Evolutionary conservation across 176 grass and related monocot species (phyloP).

Genomic region (Musa troglodytarum): DNA sequence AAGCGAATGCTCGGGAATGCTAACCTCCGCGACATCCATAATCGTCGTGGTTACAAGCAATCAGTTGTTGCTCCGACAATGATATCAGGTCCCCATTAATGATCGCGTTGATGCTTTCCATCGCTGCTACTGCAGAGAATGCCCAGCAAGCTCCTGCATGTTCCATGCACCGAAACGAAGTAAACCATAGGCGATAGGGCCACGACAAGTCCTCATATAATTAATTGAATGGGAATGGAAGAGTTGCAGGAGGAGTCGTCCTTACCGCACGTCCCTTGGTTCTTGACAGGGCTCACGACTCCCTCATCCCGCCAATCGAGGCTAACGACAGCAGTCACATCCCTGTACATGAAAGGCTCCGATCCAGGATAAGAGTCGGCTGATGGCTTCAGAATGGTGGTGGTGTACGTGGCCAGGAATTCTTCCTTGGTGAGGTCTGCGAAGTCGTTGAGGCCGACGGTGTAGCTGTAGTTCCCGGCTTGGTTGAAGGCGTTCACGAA

Average conservation of each 20-base stretch:
- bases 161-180: too few species aligned
- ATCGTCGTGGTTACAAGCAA: constrained; percentile 40
- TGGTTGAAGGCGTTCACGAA: neutral
- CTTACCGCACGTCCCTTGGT: too few species aligned
- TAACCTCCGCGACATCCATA: constrained; percentile 27
- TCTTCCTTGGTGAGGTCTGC: constrained; percentile 67
- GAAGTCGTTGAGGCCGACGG: constrained; percentile 64
- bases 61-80: constrained; percentile 40
- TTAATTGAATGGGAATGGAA: too few species aligned
- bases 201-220: too few species aligned
- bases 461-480: neutral
- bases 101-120: constrained; percentile 37
- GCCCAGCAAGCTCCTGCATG: constrained; percentile 35
- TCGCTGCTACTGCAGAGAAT: constrained; percentile 32
- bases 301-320: too few species aligned
- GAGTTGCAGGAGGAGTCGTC: too few species aligned
- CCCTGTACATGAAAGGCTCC: too few species aligned
- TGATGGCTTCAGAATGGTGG: neutral
- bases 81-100: constrained; percentile 17
- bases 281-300: too few species aligned
- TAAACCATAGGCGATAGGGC: too few species aligned
- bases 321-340: too few species aligned
- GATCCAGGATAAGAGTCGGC: neutral
- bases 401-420: neutral
- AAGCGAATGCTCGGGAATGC: constrained; percentile 8